phyloP scores from a whole-genome alignment of 2,329 filamentous ascomycete species.

The Apiospora koreana region DNA sequence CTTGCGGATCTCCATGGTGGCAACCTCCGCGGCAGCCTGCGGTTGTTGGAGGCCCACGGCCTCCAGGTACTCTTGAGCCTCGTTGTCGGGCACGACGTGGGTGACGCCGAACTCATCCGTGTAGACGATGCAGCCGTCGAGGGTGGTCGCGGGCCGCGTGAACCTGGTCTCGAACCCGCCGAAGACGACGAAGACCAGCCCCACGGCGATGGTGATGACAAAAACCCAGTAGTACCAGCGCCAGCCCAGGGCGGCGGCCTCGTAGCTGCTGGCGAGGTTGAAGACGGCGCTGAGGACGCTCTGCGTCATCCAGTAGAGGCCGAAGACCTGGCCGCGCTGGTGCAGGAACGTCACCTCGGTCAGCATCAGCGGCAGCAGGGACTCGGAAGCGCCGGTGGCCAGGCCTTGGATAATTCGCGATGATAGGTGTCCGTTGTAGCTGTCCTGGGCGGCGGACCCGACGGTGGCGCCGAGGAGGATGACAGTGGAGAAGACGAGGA shows the following conservation, averaged over 20 bases:
- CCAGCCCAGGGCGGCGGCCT: slow-evolving; percentile 37
- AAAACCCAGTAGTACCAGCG: slow-evolving; percentile 44
- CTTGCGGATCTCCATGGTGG: not conserved
- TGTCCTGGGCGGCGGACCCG: slow-evolving; percentile 33
- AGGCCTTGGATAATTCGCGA: slow-evolving; percentile 38
- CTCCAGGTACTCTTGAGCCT: slow-evolving; percentile 28
- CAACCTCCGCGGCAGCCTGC: not conserved
- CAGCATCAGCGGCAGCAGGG: slow-evolving; percentile 39
- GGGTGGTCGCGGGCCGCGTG: slow-evolving; percentile 32
- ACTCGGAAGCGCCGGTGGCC: slow-evolving; percentile 40
- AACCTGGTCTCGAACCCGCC: slow-evolving; percentile 42
- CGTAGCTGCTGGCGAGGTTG: slow-evolving; percentile 36
- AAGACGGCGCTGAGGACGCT: slow-evolving; percentile 35
- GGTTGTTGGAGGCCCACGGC: not conserved
- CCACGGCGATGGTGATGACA: slow-evolving; percentile 34
- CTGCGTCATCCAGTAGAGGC: slow-evolving; percentile 40
- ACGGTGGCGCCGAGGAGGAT: slow-evolving; percentile 35
- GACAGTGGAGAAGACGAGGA: slow-evolving; percentile 33
- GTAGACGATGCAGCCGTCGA: slow-evolving; percentile 36
- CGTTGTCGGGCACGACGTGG: slow-evolving; percentile 30
- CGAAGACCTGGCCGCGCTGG: slow-evolving; percentile 37
- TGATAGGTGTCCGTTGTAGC: slow-evolving; percentile 37
- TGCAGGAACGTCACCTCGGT: slow-evolving; percentile 42
- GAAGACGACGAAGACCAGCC: slow-evolving; percentile 39
- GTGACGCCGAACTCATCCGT: slow-evolving; percentile 42